Base-by-base conservation (phyloP, 2,329 filamentous ascomycete species). In the Botrytis medusae region DNA sequence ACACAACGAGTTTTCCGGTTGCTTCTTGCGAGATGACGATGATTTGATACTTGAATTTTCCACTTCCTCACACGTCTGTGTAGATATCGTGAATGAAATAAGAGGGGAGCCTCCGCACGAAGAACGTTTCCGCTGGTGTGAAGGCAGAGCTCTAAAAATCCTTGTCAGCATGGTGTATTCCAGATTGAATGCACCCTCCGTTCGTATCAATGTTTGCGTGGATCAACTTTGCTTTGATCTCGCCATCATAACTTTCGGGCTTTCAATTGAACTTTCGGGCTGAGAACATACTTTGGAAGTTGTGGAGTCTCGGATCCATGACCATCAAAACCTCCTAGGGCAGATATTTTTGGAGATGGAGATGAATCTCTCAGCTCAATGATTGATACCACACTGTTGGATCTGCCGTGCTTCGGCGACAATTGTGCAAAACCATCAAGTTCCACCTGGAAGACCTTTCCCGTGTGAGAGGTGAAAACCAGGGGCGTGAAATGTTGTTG, bases 401-500 rank as follows among this genome's bases (percentile, higher is more conserved):
- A 46, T 60, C 16, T 72, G 32, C 22, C 48, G 37, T 72, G 61
- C 22, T 44, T 68, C 12, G 62, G 62, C 14, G 72, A 71, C 40
- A 72, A 67, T 40, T 48, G 51, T 46, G 51, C 48, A 25, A 60
- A 60, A 7, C 48, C 40, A 8, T 75, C 68, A 29, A 61, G 57
- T 73, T 69, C 64, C 63, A 77, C 34, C 37, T 73, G 62, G 42
- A 74, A 74, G 20, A 75, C 48, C 40, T 73, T 72, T 37, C 75
- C 72, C 25, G 62, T 62, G 32, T 51, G 46, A n/a, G 71, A 73
- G 20, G 74, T 75, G 29, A 75, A 75, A 14, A 75, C 57, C 14
- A 73, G 22, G 8, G 72, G 72, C 12, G 51, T 57, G 51, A 64
- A 67, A 32, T 54, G 64, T 25, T 73, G 57, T 32, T 61, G 22